phyloP scores from a whole-genome alignment of 208 protist genomes.

The Crithidia thermophila region DNA sequence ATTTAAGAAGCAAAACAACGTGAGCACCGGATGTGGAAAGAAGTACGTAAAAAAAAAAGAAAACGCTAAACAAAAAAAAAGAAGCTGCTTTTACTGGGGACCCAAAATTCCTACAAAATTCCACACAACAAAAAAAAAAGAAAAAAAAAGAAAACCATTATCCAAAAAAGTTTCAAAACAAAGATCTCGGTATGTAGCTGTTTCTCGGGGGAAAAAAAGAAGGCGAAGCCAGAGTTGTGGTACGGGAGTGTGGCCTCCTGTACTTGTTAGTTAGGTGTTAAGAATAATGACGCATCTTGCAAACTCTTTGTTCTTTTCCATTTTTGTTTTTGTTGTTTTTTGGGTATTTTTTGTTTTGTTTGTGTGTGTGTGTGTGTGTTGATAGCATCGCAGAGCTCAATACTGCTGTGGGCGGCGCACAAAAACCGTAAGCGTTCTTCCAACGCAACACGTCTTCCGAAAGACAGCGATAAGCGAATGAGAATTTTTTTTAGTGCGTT shows the following conservation, averaged over 20 bases:
- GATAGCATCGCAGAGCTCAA: too few relatives aligned
- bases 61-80: neutral
- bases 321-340: slow-evolving; percentile 11
- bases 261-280: too few relatives aligned
- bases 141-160: neutral
- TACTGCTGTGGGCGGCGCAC: too few relatives aligned
- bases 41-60: slow-evolving; percentile 22
- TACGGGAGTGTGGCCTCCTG: too few relatives aligned
- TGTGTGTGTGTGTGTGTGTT: too few relatives aligned
- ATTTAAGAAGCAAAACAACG: neutral
- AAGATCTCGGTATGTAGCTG: slow-evolving; percentile 6
- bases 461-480: too few relatives aligned
- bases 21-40: too few relatives aligned
- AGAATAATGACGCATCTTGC: too few relatives aligned
- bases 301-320: slow-evolving; percentile 4
- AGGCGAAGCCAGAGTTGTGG: slow-evolving; percentile 1
- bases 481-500: too few relatives aligned
- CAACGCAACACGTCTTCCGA: too few relatives aligned
- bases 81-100: neutral
- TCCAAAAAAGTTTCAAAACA: slow-evolving; percentile 2
- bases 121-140: neutral
- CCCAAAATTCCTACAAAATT: neutral
- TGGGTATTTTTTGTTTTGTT: slow-evolving; percentile 11
- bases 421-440: too few relatives aligned
- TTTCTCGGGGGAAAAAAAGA: neutral